Base-by-base conservation (phyloP, 139 green algal species). In the Ostreobium quekettii region DNA sequence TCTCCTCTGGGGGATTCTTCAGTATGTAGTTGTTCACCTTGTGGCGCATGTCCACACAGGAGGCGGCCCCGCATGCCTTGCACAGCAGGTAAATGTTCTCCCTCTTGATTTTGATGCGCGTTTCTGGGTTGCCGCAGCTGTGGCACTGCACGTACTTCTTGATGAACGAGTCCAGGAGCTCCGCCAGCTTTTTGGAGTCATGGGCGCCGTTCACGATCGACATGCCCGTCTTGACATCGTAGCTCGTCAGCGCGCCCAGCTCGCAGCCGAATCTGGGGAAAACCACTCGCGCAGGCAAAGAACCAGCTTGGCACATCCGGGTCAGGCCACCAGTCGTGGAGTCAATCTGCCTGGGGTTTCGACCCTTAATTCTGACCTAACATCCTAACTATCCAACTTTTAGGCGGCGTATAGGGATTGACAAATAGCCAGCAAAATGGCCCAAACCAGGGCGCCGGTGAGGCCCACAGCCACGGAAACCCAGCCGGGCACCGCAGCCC, bases 101-200 rank as follows among this genome's bases (percentile, higher is more conserved):
- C 62, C 57, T 86, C 62, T 90, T 91, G 63, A 99, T 86, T 64
- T 95, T 93, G 24, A 99, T 85, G 28, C 86, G 79, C 0, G 94
- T 99, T 80, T 99, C 94, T 4, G 94, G 94, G 71, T 99, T 99
- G 71, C 91, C 90, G 73, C 94, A 99, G 49, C 76, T 84, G 73
- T 97, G 96, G 85, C 94, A 99, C 80, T 97, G 92, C 46, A 99
- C 94, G 65, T 95, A 99, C 72, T 90, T 91, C 77, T 99, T 98
- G 82, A 98, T 99, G 76, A 99, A 99, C 2, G 72, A 78, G 81
- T 99, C 94, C 22, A 98, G 77, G 30, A 96, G 75, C 74, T 96
- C 85, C 0, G 71, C 71, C 29, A 99, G 87, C 76, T 88, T 88
- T 24, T 71, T 71, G 3, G 72, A 60, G 60, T 89, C 83, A 39